Evolutionary conservation across 1,139 yeast species (phyloP).

Genomic region (Candida gigantensis): DNA sequence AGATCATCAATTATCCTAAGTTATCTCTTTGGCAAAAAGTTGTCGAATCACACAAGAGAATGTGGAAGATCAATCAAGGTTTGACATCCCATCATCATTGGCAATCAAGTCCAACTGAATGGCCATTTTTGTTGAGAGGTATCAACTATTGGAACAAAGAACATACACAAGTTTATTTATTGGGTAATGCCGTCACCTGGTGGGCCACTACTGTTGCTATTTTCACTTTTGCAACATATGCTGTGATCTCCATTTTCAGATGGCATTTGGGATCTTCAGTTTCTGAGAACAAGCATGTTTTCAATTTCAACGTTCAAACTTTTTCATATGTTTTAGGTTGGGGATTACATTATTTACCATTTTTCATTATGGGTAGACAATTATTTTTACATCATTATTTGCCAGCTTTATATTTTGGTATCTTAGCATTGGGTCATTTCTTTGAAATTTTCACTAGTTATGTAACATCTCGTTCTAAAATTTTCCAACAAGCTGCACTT

Average conservation of each 20-base stretch:
- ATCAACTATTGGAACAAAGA: slow-evolving; percentile 91
- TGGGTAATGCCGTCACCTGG: slow-evolving; percentile 93
- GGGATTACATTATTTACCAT: slow-evolving; percentile 82
- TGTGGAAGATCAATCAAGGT: slow-evolving; percentile 91
- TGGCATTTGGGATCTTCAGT: slow-evolving; percentile 72
- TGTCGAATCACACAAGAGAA: slow-evolving; percentile 74
- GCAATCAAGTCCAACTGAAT: slow-evolving; percentile 84
- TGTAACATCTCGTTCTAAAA: slow-evolving; percentile 32
- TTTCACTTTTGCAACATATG: slow-evolving; percentile 54
- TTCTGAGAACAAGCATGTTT: slow-evolving; percentile 54
- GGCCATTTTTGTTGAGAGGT: slow-evolving; percentile 91
- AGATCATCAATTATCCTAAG: slow-evolving; percentile 55
- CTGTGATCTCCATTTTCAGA: slow-evolving; percentile 56
- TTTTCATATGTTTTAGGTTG: slow-evolving; percentile 76
- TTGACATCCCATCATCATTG: slow-evolving; percentile 82
- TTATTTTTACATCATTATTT: slow-evolving; percentile 90
- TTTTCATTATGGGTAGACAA: slow-evolving; percentile 92
- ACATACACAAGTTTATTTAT: slow-evolving; percentile 74
- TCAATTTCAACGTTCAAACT: slow-evolving; percentile 71
- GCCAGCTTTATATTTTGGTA: slow-evolving; percentile 87
- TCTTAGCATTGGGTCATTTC: slow-evolving; percentile 79
- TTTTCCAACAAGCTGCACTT: slow-evolving; percentile 40
- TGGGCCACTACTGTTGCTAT: slow-evolving; percentile 73
- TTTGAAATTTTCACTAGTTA: slow-evolving; percentile 67
- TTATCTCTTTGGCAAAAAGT: slow-evolving; percentile 71